Percentiles rank a stretch among this genome's conserved stretches.
phyloP scores from a whole-genome alignment of 805 yeast genomes.

The Candida ficus region DNA sequence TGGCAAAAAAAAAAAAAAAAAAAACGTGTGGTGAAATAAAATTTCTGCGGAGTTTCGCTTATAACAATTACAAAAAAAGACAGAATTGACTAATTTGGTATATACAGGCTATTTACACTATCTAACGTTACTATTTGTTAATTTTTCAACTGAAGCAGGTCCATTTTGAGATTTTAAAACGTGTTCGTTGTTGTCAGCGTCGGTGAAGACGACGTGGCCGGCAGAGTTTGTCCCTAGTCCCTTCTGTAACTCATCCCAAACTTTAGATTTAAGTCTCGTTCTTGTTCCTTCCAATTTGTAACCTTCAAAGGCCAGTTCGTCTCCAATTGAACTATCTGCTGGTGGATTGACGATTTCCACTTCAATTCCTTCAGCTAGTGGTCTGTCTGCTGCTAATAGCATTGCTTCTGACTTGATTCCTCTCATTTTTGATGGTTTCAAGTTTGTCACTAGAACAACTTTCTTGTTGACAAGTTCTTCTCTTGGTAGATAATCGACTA shows the following conservation, averaged over 20 bases:
- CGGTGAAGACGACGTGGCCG: slow-evolving; percentile 8
- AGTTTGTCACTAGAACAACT: slow-evolving; percentile 52
- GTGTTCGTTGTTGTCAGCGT: not conserved
- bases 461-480: slow-evolving; percentile 33
- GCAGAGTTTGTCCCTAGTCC: slow-evolving; percentile 3
- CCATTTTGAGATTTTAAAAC: not conserved
- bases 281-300: not conserved
- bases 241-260: slow-evolving; percentile 13
- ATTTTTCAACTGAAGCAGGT: slow-evolving; percentile 2
- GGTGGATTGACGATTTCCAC: slow-evolving; percentile 51
- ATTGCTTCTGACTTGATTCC: slow-evolving; percentile 61
- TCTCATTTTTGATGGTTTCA: slow-evolving; percentile 59
- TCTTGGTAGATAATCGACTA: slow-evolving; percentile 39
- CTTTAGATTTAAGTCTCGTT: slow-evolving; percentile 10
- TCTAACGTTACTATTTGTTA: not conserved
- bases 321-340: slow-evolving; percentile 31
- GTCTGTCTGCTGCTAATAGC: slow-evolving; percentile 53
- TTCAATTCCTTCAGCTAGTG: slow-evolving; percentile 11
- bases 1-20: no score
- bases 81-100: no score
- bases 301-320: slow-evolving; percentile 33
- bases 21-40: no score
- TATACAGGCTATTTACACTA: no score
- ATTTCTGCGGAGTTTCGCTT: no score
- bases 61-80: no score